Evolutionary conservation across 2,329 filamentous ascomycete genomes (phyloP), one percentile per base, ranked within the genome.

Genomic region (Fusarium gaditjirri): DNA sequence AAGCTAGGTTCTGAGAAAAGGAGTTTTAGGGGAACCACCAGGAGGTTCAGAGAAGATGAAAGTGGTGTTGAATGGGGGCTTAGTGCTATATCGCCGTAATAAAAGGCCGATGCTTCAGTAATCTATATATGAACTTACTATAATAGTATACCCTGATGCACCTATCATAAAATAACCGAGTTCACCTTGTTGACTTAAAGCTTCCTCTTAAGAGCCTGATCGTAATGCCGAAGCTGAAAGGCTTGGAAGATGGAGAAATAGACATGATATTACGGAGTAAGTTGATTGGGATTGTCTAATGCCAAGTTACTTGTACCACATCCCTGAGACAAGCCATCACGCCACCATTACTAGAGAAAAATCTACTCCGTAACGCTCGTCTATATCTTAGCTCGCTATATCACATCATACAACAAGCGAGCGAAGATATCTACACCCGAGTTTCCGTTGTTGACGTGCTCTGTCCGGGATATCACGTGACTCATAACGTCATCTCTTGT

Each of bases 401-500:
- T 29, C 31, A 36, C 31, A 29, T 47, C 41, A 57, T 43, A 23
- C 23, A 27, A 35, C 31, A 43, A 27, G 43, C 31, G 19, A 31
- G 23, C 23, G 31, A 35, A 53, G 33, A 27, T 44, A 35, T 39
- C 16, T 41, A 59, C 29, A 49, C 47, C 67, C 65, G 55, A 50
- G 7, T 54, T 58, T 35, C 56, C 44, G 43, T 21, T 29, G 17
- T 39, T 44, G 56, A 61, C 33, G 55, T 27, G 35, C 33, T 57
- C 38, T 52, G 46, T 38, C 53, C 70, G 62, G 62, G 17, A 70
- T 60, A 41, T 74, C 72, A 74, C 72, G 72, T 74, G 72, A 68
- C 29, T 35, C 23, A 70, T 65, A 72, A 72, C 72, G 72, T 74
- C 72, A 74, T 74, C 41, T 42, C 50, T 27, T 17, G 50, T 66